Evolutionary conservation across 257 asterid genomes (phyloP).

Genomic region (Ballota nigra): DNA sequence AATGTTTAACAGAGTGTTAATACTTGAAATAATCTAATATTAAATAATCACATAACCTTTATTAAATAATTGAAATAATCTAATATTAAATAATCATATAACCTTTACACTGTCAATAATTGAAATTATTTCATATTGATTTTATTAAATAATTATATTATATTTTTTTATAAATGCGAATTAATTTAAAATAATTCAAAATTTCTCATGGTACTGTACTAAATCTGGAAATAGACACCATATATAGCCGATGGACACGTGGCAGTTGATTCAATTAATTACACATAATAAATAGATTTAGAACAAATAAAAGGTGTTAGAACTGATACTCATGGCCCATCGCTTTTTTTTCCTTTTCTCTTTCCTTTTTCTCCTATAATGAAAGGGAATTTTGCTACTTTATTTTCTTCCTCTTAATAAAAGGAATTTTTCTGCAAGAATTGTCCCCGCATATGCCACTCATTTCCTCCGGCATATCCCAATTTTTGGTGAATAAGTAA

Average conservation of each 20-base stretch:
- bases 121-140: too few relatives aligned
- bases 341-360: neutral
- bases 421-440: conserved; percentile 14
- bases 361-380: neutral
- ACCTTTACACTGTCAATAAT: too few relatives aligned
- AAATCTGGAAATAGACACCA: neutral
- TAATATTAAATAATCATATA: too few relatives aligned
- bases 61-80: too few relatives aligned
- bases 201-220: too few relatives aligned
- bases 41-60: too few relatives aligned
- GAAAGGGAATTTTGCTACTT: conserved; percentile 3
- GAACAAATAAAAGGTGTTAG: neutral
- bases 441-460: conserved; percentile 42
- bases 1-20: too few relatives aligned
- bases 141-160: too few relatives aligned
- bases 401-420: neutral
- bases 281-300: neutral
- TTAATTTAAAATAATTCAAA: too few relatives aligned
- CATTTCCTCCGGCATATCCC: conserved; percentile 33
- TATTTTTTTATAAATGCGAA: too few relatives aligned
- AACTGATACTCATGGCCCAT: conserved; percentile 20
- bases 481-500: conserved; percentile 14
- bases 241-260: neutral
- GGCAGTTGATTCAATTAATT: neutral
- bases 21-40: too few relatives aligned